phyloP scores from a whole-genome alignment of 2,329 filamentous ascomycete genomes.

The Penicillium verrucosum region DNA sequence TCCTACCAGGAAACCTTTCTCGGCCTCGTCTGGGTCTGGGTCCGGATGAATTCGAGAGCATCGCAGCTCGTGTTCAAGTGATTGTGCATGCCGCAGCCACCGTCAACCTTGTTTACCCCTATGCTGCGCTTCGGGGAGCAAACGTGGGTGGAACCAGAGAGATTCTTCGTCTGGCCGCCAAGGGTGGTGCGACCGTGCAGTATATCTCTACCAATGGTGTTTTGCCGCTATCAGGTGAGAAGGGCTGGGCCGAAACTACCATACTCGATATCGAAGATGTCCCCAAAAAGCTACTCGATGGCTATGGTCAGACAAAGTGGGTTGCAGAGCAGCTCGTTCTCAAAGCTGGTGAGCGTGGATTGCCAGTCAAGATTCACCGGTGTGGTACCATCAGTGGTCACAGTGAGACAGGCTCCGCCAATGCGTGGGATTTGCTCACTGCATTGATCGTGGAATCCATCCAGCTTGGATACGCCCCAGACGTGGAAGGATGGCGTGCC shows the following conservation, averaged over 20 bases:
- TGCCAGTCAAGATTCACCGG: conserved; percentile 69
- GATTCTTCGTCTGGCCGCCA: conserved; percentile 66
- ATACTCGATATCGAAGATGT: conserved; percentile 67
- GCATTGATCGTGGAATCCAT: conserved; percentile 75
- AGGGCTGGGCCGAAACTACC: conserved; percentile 68
- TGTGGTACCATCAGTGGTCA: conserved; percentile 77
- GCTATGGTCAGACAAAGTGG: conserved; percentile 80
- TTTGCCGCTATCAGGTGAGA: conserved; percentile 61
- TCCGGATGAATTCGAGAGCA: conserved; percentile 61
- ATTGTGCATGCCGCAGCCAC: conserved; percentile 75
- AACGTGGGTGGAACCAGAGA: conserved; percentile 79
- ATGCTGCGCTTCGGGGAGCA: conserved; percentile 68
- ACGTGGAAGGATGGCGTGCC: conserved; percentile 70
- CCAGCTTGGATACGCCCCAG: conserved; percentile 65
- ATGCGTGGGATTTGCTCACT: conserved; percentile 73
- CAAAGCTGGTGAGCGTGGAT: conserved; percentile 64
- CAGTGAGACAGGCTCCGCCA: conserved; percentile 69
- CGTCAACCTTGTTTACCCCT: conserved; percentile 78
- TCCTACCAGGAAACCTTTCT: conserved; percentile 70
- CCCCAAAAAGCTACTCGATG: conserved; percentile 65
- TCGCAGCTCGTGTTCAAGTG: conserved; percentile 65
- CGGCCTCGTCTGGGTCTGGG: conserved; percentile 66
- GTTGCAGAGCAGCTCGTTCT: conserved; percentile 72
- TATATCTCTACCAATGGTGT: conserved; percentile 80
- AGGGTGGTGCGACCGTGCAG: conserved; percentile 67